Evolutionary conservation across 1,284 basidiomycete species (phyloP).

Genomic region (Mycena citricolor): DNA sequence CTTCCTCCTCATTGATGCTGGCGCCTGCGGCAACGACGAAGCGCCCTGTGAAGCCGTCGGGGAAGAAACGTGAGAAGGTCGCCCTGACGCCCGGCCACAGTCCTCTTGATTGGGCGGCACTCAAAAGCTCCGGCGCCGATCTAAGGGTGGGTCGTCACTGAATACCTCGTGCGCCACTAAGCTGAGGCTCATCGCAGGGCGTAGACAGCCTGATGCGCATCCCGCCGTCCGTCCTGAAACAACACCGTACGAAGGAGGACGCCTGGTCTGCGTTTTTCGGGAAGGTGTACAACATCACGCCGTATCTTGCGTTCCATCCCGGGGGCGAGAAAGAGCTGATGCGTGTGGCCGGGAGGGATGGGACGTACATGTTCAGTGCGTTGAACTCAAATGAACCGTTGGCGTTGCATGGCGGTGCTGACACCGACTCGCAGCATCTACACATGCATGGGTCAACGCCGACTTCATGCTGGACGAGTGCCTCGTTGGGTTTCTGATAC

Average conservation of each 20-base stretch:
- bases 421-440: conserved; percentile 36
- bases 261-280: conserved; percentile 94
- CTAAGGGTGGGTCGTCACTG: conserved; percentile 57
- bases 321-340: conserved; percentile 93
- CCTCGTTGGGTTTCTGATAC: conserved; percentile 84
- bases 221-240: conserved; percentile 80
- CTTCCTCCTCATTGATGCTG: conserved; percentile 48
- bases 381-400: conserved; percentile 7
- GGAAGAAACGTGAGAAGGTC: conserved; percentile 79
- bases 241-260: conserved; percentile 83
- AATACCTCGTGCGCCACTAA: conserved; percentile 1
- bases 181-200: conserved; percentile 45
- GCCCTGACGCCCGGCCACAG: conserved; percentile 90
- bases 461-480: conserved; percentile 94
- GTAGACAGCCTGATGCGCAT: conserved; percentile 71
- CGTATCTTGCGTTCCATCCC: conserved; percentile 91
- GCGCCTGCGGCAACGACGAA: conserved; percentile 60
- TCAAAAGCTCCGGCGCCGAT: conserved; percentile 80
- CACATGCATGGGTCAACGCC: conserved; percentile 84
- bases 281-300: conserved; percentile 96
- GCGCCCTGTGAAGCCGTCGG: conserved; percentile 47
- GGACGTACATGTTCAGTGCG: conserved; percentile 90
- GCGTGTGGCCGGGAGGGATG: conserved; percentile 95
- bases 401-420: background rate
- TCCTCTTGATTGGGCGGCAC: conserved; percentile 91